Conservation (phyloP, 352 stramenopile genomes). For the Globisporangium megalacanthum region DNA sequence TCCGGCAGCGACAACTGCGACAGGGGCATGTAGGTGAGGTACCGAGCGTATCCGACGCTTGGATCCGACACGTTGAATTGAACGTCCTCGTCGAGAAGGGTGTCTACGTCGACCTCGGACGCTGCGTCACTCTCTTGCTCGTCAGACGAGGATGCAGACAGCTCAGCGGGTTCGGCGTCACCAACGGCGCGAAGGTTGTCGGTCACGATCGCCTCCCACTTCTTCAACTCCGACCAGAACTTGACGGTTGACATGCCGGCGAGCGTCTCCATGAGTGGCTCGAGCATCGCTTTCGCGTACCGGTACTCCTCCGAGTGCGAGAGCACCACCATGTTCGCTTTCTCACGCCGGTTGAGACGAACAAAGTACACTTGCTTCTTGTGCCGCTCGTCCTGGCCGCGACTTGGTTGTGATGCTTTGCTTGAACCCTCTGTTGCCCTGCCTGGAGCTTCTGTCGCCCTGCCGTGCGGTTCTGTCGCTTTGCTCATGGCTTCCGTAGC, state of each 20-base stretch:
- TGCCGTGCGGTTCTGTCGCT: neutral
- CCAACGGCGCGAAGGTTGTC: neutral
- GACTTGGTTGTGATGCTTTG: neutral
- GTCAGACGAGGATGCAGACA: neutral
- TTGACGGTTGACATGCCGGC: neutral
- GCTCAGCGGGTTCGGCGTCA: neutral
- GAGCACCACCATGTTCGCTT: neutral
- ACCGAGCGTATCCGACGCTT: neutral
- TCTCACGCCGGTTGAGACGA: neutral
- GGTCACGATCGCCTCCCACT: neutral
- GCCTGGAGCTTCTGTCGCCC: neutral
- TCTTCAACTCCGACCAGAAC: neutral
- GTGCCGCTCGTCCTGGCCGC: neutral
- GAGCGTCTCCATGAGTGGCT: neutral
- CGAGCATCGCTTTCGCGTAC: neutral
- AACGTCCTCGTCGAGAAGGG: neutral
- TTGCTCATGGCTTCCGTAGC: too few relatives aligned
- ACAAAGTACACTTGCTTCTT: conserved; percentile 1
- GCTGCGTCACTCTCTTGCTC: neutral
- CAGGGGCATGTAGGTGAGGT: neutral
- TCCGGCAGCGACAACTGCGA: neutral
- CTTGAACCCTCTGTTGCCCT: neutral
- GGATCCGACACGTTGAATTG: neutral
- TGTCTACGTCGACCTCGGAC: neutral
- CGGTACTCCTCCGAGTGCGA: neutral